These are phyloP conservation scores for Ustilago lituana DNA, from an alignment of 1,284 basidiomycete species.

Conservation along the genomic window DNA sequence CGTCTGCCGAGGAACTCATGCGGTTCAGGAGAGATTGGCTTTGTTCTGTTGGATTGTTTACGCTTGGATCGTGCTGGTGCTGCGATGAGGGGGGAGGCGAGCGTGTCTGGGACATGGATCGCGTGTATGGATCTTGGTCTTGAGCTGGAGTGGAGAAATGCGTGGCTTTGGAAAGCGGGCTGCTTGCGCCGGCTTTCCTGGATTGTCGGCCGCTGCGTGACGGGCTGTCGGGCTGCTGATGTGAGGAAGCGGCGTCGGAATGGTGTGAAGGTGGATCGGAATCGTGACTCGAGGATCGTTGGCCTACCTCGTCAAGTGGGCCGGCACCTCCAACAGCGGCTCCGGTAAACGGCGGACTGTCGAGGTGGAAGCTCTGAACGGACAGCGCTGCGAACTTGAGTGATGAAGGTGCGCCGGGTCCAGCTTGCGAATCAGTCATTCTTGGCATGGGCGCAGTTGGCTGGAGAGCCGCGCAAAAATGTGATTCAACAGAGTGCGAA, in stretches of 20 bases:
- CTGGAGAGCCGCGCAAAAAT: constrained; percentile 1
- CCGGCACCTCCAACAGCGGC: constrained; percentile 55
- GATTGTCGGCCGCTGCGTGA: constrained; percentile 5
- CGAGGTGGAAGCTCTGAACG: constrained; percentile 64
- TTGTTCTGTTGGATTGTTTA: constrained; percentile 27
- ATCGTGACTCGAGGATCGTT: constrained; percentile 23
- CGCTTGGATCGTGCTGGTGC: constrained; percentile 18
- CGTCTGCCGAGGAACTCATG: constrained; percentile 12
- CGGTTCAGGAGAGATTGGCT: constrained; percentile 20
- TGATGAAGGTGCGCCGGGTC: constrained; percentile 54
- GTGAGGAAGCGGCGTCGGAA: constrained; percentile 2
- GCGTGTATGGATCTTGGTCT: constrained; percentile 38
- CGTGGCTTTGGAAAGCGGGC: constrained; percentile 23
- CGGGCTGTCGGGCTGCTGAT: constrained; percentile 15
- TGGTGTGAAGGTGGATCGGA: constrained; percentile 19
- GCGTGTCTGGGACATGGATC: constrained; percentile 34
- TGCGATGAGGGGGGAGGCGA: constrained; percentile 8
- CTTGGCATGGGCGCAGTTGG: constrained; percentile 54
- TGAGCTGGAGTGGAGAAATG: not conserved
- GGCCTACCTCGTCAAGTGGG: constrained; percentile 48
- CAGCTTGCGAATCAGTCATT: constrained; percentile 61
- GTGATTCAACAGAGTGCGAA: constrained; percentile 5
- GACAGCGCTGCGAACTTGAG: constrained; percentile 63
- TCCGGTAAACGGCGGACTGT: constrained; percentile 66
- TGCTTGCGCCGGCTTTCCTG: constrained; percentile 17